Evolutionary conservation across 768 basidiomycete genomes (phyloP), one percentile per base, ranked within the genome.

Genomic region (Russula vinacea): DNA sequence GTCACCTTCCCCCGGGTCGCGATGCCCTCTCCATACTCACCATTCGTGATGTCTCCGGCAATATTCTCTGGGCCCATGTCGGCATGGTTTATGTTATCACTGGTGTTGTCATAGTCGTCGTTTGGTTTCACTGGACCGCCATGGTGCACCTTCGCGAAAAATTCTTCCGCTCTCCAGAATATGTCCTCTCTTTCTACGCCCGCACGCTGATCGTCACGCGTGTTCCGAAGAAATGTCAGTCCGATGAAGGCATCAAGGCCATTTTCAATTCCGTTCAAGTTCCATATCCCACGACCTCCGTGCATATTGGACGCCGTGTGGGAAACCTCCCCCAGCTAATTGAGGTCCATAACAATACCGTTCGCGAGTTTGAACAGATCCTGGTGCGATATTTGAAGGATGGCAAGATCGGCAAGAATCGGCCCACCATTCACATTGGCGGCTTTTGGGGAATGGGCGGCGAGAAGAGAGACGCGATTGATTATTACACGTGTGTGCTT

Each of bases 151-250:
- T 99, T 1, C 88, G 96, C 3, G 81, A 83, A 67, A 78, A 81
- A 39, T 99, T 93, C 90, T 98, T 94, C 79, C 86, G 89, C 66
- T 92, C 90, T 3, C 88, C 90, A 9, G 90, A 92, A 71, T 95
- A 97, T 75, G 81, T 88, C 56, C 82, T 88, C 66, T 89, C 90
- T 2, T 97, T 98, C 80, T 94, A 97, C 72, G 92, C 95, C 1
- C 85, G 97, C 42, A 98, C 96, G 0, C 82, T 99, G 58, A 85
- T 92, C 73, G 82, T 95, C 66, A 84, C 82, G 22, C 82, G 83
- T 65, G 90, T 98, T 9, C 85, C 88, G 24, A 91, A 86, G 78
- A 88, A 88, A 71, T 78, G 81, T 66, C 90, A 95, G 72, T 87
- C 83, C 10, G 97, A 99, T 74, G 84, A 90, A 68, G 96, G 94